Evolutionary conservation across 2,329 filamentous ascomycete genomes (phyloP), one percentile per base, ranked within the genome.

Genomic region (Ampelomyces quisqualis): DNA sequence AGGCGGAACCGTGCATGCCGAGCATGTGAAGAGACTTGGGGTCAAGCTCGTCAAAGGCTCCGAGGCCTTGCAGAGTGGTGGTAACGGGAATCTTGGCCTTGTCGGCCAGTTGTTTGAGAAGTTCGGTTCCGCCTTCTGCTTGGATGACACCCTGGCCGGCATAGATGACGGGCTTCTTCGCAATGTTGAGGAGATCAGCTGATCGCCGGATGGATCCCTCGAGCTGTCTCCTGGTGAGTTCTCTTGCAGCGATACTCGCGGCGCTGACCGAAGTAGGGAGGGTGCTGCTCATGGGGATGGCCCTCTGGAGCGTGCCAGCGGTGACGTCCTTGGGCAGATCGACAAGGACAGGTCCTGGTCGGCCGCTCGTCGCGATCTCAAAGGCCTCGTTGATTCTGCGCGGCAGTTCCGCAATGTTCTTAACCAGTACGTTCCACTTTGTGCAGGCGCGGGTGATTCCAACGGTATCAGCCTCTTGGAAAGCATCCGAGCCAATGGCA

Each of bases 341-440:
- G 49, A 98, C 90, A 48, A 98, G 81, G 23, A 97, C 93, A 19
- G 93, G 93, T 17, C 93, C 93, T 10, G 93, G 93, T 34, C 93
- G 82, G 46, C 93, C 93, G 60, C 86, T 93, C 28, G 89, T 97
- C 27, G 93, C 93, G 65, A 97, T 97, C 73, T 97, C 90, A 64
- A 97, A 97, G 34, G 93, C 93, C 74, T 97, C 93, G 69, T 96
- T 95, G 65, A 97, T 97, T 53, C 91, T 82, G 60, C 88, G 82
- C 35, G 93, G 93, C 40, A 98, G 78, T 72, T 98, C 93, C 35
- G 88, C 90, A 40, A 95, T 84, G 68, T 85, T 91, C 79, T 94
- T 96, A 34, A 96, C 89, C 90, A 97, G 94, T 46, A 95, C 89
- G 61, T 97, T 97, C 93, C 93, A 98, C 76, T 97, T 97, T 57